These are phyloP conservation scores for Tillandsia fasciculata DNA, from an alignment of 176 grass and related monocot species.

Conservation along the genomic window DNA sequence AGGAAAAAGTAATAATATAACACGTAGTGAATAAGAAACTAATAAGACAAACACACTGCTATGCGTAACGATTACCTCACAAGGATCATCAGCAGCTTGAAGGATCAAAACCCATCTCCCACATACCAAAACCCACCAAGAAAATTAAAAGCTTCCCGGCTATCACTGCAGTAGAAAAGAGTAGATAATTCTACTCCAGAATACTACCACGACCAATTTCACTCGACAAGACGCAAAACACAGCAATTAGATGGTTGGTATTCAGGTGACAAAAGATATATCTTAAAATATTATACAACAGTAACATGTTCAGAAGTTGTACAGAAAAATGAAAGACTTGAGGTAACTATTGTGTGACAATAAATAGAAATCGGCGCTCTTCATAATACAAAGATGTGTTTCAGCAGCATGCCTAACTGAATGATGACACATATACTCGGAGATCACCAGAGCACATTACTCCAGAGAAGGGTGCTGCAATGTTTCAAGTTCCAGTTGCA, in stretches of 20 bases:
- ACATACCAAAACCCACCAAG: no score
- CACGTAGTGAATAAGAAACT: no score
- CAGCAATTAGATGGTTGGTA: neutral
- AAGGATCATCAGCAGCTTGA: no score
- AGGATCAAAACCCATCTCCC: no score
- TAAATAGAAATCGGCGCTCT: neutral
- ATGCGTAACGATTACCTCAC: no score
- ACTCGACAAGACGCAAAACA: no score
- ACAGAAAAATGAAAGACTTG: neutral
- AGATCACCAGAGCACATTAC: neutral
- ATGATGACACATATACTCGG: neutral
- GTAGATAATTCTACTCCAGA: no score
- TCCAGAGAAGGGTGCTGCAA: neutral
- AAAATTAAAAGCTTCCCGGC: no score
- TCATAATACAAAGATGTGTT: neutral
- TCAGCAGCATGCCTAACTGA: neutral
- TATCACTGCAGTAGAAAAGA: no score
- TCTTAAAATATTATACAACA: neutral
- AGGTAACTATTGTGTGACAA: neutral
- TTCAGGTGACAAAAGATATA: neutral
- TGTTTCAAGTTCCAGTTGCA: neutral
- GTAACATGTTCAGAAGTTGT: neutral
- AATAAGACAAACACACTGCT: no score
- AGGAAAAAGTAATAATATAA: no score
- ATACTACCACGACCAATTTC: no score